Evolutionary conservation across 768 basidiomycete genomes (phyloP).

Genomic region (Boletellus ananiceps): DNA sequence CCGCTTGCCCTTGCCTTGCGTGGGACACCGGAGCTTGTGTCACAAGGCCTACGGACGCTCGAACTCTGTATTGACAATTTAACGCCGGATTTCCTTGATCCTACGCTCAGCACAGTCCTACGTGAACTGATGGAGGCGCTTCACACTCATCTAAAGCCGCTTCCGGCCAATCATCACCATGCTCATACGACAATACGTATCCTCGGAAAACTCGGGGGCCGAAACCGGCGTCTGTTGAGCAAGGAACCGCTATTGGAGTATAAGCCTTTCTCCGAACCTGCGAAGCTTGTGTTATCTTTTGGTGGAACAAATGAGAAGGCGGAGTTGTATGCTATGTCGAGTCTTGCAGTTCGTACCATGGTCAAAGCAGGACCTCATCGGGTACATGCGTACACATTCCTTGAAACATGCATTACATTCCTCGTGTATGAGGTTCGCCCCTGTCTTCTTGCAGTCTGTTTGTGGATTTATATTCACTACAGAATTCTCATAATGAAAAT

Average conservation of each 20-base stretch:
- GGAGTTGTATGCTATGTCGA: constrained; percentile 60
- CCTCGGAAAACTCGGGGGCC: constrained; percentile 91
- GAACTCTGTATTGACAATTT: constrained; percentile 99
- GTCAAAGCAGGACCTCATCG: constrained; percentile 44
- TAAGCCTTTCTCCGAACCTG: constrained; percentile 62
- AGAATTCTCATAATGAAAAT: constrained; percentile 73
- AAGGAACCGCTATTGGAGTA: constrained; percentile 76
- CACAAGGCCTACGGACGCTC: constrained; percentile 92
- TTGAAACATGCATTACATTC: constrained; percentile 68
- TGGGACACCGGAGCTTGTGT: constrained; percentile 83
- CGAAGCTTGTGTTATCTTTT: constrained; percentile 71
- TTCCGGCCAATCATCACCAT: constrained; percentile 84
- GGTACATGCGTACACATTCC: constrained; percentile 55
- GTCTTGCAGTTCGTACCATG: constrained; percentile 62
- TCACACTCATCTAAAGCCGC: constrained; percentile 84
- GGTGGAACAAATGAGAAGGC: constrained; percentile 59
- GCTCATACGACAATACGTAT: constrained; percentile 95
- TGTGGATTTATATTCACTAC: constrained; percentile 10
- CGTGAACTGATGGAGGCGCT: constrained; percentile 93
- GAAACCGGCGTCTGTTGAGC: constrained; percentile 82
- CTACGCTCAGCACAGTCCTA: constrained; percentile 87
- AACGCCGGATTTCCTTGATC: constrained; percentile 96
- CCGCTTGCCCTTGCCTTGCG: constrained; percentile 88
- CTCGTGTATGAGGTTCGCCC: constrained; percentile 70
- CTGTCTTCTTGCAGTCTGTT: not conserved